phyloP scores from a whole-genome alignment of 257 asterid species.

The Penstemon barbatus region DNA sequence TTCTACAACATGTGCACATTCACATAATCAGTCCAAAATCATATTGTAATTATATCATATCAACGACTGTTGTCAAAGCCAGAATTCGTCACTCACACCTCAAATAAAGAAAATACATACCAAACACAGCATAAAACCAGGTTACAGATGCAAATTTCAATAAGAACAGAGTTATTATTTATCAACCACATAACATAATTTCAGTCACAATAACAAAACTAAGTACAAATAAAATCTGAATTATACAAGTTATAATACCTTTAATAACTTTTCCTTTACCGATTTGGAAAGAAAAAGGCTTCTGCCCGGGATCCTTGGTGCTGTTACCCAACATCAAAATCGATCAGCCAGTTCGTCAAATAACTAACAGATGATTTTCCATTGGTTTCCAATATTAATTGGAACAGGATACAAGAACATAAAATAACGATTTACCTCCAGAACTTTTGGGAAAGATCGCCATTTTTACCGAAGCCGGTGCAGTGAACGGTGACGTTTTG shows the following conservation, averaged over 20 bases:
- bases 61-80: no score
- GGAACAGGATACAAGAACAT: no score
- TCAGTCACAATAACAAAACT: no score
- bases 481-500: conserved; percentile 96
- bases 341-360: conserved; percentile 1
- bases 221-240: not conserved
- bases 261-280: conserved; percentile 85
- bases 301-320: conserved; percentile 97
- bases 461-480: conserved; percentile 91
- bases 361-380: not conserved
- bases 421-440: conserved; percentile 64
- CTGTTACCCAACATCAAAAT: conserved; percentile 40
- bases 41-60: no score
- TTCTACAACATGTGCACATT: no score
- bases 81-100: no score
- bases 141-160: no score
- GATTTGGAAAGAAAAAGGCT: conserved; percentile 81
- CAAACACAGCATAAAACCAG: no score
- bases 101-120: no score
- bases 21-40: no score
- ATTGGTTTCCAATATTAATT: not conserved
- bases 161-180: no score
- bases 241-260: conserved; percentile 45
- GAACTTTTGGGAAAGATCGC: conserved; percentile 67
- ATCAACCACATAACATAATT: no score